phyloP scores from a whole-genome alignment of 1,284 basidiomycete species.

The Wallemia mellicola region DNA sequence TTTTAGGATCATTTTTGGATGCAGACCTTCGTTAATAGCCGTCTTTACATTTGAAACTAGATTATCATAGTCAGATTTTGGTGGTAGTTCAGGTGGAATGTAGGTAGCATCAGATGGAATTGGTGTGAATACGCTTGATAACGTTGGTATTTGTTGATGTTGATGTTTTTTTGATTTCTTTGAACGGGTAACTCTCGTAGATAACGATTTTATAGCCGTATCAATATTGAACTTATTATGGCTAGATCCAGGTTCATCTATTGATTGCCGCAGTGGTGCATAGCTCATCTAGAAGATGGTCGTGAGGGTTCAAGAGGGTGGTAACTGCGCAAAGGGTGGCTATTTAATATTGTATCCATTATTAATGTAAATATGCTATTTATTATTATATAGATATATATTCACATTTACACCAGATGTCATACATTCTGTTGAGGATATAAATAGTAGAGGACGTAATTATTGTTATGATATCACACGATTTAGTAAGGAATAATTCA shows the following conservation, averaged over 20 bases:
- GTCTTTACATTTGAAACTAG: slow-evolving; percentile 31
- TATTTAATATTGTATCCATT: no score
- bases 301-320: neutral
- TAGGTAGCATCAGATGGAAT: neutral
- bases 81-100: neutral
- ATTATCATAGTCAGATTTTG: neutral
- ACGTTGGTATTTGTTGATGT: neutral
- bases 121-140: neutral
- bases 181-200: neutral
- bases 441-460: no score
- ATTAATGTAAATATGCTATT: no score
- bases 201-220: neutral
- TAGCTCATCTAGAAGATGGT: neutral
- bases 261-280: neutral
- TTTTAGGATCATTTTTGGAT: slow-evolving; percentile 62
- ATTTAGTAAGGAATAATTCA: no score
- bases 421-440: no score
- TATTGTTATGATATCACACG: no score
- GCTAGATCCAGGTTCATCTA: neutral
- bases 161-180: neutral
- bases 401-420: no score
- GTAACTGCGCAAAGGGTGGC: no score
- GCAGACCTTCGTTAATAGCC: slow-evolving; percentile 41
- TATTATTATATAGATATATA: no score
- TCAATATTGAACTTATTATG: neutral